A percentile compares a stretch with the other conserved stretches of the same genome.
Evolutionary conservation across 176 grass and related monocot genomes (phyloP).

Genomic region (Neostapfia colusana): DNA sequence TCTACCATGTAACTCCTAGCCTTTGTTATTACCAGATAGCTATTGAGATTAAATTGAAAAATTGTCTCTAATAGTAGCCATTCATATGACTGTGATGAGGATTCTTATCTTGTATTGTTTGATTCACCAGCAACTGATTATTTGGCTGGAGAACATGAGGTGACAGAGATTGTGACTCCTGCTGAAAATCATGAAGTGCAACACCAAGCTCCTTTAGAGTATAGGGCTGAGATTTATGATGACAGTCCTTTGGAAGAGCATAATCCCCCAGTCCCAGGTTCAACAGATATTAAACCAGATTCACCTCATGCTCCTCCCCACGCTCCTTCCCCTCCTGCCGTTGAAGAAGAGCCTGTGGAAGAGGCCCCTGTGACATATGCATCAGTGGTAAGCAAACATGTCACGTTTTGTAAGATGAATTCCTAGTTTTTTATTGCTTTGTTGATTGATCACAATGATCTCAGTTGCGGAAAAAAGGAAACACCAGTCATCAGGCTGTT

Average conservation of each 20-base stretch:
- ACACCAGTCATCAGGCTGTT: constrained; percentile 12
- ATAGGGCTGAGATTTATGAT: constrained; percentile 22
- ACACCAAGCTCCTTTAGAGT: constrained; percentile 49
- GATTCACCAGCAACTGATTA: constrained; percentile 50
- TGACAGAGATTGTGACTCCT: constrained; percentile 31
- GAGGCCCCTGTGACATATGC: constrained; percentile 65
- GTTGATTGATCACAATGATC: constrained; percentile 15
- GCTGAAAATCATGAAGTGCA: constrained; percentile 49
- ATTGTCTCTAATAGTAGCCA: neutral
- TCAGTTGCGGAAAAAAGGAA: constrained; percentile 61
- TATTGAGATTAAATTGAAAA: neutral
- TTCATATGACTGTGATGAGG: neutral
- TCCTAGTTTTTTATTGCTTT: constrained; percentile 13
- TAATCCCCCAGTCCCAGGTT: constrained; percentile 22
- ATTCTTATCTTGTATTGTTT: constrained; percentile 25
- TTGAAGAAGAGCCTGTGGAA: constrained; percentile 41
- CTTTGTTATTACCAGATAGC: neutral
- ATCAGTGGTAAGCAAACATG: constrained; percentile 54
- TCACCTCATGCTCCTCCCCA: constrained; percentile 32
- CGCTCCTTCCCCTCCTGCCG: constrained; percentile 13
- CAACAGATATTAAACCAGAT: constrained; percentile 37
- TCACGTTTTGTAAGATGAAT: neutral
- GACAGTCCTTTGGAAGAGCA: constrained; percentile 47
- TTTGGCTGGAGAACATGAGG: constrained; percentile 46
- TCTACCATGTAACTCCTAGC: neutral